Percentiles rank a stretch among this genome's conserved stretches.
These are phyloP conservation scores for Microdochium paspali DNA, from an alignment of 2,329 filamentous ascomycete species.

Conservation along the genomic window DNA sequence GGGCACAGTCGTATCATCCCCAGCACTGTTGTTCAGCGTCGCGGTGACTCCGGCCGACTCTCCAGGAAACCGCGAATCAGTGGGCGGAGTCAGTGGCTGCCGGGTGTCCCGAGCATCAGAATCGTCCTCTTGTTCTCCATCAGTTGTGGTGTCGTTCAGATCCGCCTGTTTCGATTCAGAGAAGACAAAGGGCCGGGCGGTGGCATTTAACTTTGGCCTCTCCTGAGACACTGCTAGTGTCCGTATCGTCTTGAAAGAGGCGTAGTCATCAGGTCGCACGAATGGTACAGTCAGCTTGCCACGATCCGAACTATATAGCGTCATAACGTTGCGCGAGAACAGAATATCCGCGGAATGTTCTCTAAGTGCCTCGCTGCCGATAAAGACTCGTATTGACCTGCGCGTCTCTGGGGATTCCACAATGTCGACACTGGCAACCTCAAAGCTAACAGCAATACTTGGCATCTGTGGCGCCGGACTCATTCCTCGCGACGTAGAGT, in stretches of 20 bases:
- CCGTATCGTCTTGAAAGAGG: constrained; percentile 65
- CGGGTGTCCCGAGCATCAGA: constrained; percentile 9
- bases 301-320: constrained; percentile 75
- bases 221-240: constrained; percentile 48
- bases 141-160: background rate
- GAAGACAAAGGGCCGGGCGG: constrained; percentile 34
- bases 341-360: constrained; percentile 83
- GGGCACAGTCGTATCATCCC: constrained; percentile 22
- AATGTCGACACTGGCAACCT: constrained; percentile 53
- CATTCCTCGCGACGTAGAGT: constrained; percentile 60
- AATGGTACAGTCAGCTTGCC: constrained; percentile 86
- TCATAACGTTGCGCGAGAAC: constrained; percentile 85
- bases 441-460: constrained; percentile 70
- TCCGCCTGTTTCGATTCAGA: constrained; percentile 6
- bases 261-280: constrained; percentile 82
- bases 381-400: constrained; percentile 70
- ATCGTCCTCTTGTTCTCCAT: constrained; percentile 11
- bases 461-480: constrained; percentile 75
- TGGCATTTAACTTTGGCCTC: constrained; percentile 47
- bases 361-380: constrained; percentile 82
- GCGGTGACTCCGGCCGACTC: constrained; percentile 15
- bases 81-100: constrained; percentile 5
- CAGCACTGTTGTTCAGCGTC: constrained; percentile 33
- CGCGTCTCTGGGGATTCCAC: constrained; percentile 37
- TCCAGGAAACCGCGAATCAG: background rate